These are phyloP conservation scores for Wickerhamomyces ciferrii DNA, from an alignment of 805 yeast species.

Conservation along the genomic window DNA sequence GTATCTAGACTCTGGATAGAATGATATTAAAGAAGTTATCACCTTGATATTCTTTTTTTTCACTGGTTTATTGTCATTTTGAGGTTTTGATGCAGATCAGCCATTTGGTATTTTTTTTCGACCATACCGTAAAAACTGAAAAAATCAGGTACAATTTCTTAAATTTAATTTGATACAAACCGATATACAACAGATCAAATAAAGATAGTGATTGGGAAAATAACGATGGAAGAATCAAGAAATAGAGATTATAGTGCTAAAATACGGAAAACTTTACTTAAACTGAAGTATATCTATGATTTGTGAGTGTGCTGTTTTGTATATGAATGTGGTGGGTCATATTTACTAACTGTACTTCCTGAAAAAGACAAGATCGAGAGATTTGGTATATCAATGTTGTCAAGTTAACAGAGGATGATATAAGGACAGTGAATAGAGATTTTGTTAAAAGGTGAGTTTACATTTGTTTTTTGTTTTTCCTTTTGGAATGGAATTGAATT, in stretches of 20 bases:
- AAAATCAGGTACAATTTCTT: not conserved
- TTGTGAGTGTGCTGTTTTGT: not conserved
- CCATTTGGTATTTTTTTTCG: not conserved
- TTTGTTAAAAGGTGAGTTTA: slow-evolving; percentile 8
- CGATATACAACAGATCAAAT: too few species aligned
- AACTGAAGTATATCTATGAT: not conserved
- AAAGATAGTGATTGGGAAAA: not conserved
- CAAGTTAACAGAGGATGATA: slow-evolving; percentile 16
- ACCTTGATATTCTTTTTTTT: too few species aligned
- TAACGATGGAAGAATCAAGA: not conserved
- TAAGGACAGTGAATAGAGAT: slow-evolving; percentile 18
- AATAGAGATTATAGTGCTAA: not conserved
- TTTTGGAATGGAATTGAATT: not conserved
- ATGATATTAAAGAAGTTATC: too few species aligned
- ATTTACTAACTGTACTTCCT: not conserved
- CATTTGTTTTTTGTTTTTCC: not conserved
- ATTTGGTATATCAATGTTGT: slow-evolving; percentile 17
- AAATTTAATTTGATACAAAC: too few species aligned
- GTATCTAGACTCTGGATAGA: too few species aligned
- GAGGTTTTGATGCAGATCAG: not conserved
- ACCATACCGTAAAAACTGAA: not conserved
- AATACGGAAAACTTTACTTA: not conserved
- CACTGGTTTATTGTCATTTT: not conserved
- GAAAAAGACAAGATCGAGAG: slow-evolving; percentile 8
- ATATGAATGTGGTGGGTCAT: not conserved